phyloP scores from a whole-genome alignment of 225 moss, liverwort and hornwort genomes.

The Pseudisothecium myosuroides region DNA sequence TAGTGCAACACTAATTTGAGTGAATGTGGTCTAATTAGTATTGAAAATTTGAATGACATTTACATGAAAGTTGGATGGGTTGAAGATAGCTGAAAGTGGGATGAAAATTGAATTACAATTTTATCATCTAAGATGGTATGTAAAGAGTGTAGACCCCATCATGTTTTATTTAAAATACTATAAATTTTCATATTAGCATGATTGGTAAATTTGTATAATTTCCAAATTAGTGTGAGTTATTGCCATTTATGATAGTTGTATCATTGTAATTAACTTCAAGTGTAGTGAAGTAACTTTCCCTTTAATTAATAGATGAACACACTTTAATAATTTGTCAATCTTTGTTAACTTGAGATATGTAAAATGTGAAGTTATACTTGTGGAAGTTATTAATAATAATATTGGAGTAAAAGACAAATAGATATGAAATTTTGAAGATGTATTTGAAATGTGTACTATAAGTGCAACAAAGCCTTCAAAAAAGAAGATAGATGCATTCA shows the following conservation, averaged over 20 bases:
- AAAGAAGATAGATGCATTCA: background rate
- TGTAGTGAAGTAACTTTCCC: background rate
- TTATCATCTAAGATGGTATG: background rate
- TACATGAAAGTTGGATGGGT: background rate
- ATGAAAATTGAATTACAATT: background rate
- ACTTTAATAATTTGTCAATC: background rate
- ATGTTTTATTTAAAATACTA: background rate
- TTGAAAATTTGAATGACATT: background rate
- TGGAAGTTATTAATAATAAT: background rate
- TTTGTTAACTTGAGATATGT: background rate
- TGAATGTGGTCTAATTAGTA: background rate
- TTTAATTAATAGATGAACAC: background rate
- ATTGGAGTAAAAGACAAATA: background rate
- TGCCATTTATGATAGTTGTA: background rate
- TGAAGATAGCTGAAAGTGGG: background rate
- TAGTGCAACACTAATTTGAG: background rate
- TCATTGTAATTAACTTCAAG: background rate
- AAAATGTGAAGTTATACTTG: background rate
- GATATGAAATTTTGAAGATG: background rate
- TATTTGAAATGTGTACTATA: background rate
- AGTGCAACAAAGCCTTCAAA: background rate
- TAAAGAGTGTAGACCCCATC: background rate
- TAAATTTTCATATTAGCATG: fast-evolving
- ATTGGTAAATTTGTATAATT: background rate
- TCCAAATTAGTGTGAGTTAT: background rate